Base-by-base conservation (phyloP, 805 yeast species). In the Monosporozyma siamensis region DNA sequence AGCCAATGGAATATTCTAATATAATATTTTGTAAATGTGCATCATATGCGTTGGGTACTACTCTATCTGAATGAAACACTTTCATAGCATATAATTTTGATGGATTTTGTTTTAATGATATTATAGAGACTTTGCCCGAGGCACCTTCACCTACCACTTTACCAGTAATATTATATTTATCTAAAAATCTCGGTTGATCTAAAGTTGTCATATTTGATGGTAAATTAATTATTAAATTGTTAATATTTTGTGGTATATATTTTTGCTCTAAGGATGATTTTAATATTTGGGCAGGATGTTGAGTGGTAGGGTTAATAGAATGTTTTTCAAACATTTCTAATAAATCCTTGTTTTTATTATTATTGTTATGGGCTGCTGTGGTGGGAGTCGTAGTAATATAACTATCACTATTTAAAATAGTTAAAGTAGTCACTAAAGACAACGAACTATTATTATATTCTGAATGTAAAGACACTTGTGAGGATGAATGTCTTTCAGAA, bases 131-230 rank as follows among this genome's bases (percentile, higher is more conserved):
- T 0, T 92, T 81, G 2, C 97, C 97, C 20, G 95, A 89, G 1
- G 97, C 97, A 11, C 97, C 97, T 44, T 89, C 78, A 18, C 97
- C 97, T 39, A 87, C 67, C 18, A 81, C 68, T 48, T 74, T 73
- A 10, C 94, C 94, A 2, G 80, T 74, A 20, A 77, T 70, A 32
- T 94, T 92, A 61, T 86, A 87, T 52, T 82, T 80, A 41, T 77
- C 71, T 44, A 76, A 58, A 34, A 75, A 46, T 42, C 65, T 68
- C 1, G 27, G 15, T 15, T 30, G 23, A 15, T 22, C 17, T 4
- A 12, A 15, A 17, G 25, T 10, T 12, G 39, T 2, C 21, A 25
- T n/a, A 3, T 6, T 18, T 38, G 34, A n/a, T 14, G 17, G 20
- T 38, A 48, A 7, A 12, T n/a, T 38, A 24, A 6, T 24, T 20